These are phyloP conservation scores for Globisporangium radiosum DNA, from an alignment of 352 stramenopile species.

Conservation along the genomic window DNA sequence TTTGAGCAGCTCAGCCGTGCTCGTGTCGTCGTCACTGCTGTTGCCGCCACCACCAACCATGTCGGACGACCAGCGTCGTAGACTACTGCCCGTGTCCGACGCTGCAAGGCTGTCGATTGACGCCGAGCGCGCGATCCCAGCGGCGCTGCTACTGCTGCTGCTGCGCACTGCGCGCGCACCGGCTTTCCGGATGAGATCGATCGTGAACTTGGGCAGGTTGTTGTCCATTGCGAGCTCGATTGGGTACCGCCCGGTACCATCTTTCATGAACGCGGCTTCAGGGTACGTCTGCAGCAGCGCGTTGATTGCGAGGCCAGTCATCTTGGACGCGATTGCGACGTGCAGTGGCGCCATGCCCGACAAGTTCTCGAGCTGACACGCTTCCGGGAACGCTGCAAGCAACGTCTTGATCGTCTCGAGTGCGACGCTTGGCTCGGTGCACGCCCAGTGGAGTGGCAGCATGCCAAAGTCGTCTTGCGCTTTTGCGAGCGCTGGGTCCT, in stretches of 20 bases:
- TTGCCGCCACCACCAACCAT: constrained; percentile 7
- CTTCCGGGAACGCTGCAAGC: constrained; percentile 42
- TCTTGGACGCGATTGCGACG: constrained; percentile 68
- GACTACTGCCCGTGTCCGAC: constrained; percentile 13
- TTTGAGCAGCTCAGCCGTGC: constrained; percentile 34
- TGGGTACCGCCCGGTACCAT: constrained; percentile 8
- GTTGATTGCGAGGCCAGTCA: constrained; percentile 52
- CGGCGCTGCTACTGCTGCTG: constrained; percentile 18
- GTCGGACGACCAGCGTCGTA: no score
- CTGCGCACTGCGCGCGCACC: constrained; percentile 29
- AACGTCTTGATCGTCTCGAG: constrained; percentile 43
- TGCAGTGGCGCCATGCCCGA: constrained; percentile 77
- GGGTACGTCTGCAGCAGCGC: constrained; percentile 29
- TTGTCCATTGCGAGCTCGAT: constrained; percentile 56
- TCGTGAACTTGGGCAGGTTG: constrained; percentile 58
- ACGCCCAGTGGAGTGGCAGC: constrained; percentile 80
- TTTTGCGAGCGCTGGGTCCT: constrained; percentile 35
- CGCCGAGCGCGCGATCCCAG: constrained; percentile 14
- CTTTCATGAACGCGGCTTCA: constrained; percentile 3
- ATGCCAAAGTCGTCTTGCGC: constrained; percentile 79
- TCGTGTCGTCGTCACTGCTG: constrained; percentile 19
- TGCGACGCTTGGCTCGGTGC: constrained; percentile 47
- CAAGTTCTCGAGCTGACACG: constrained; percentile 59
- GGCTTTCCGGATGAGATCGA: constrained; percentile 66
- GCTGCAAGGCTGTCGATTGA: constrained; percentile 28